phyloP scores from a whole-genome alignment of 805 yeast genomes.

The Wickerhamia fluorescens region DNA sequence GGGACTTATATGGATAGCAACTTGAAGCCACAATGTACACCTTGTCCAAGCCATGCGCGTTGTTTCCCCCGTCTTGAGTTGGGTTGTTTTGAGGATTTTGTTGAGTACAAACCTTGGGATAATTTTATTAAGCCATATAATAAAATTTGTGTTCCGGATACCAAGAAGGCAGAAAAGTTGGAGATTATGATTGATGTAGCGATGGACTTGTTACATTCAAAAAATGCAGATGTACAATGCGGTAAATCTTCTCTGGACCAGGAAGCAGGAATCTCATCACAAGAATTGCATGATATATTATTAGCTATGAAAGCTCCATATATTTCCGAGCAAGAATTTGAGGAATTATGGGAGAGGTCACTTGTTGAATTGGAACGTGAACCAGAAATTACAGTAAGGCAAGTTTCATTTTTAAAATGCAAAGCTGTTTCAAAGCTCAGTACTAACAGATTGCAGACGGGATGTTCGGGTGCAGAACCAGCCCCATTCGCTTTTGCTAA shows the following conservation, averaged over 20 bases:
- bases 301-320: constrained; percentile 38
- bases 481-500: constrained; percentile 17
- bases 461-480: constrained; percentile 6
- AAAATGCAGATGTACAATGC: constrained; percentile 60
- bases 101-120: constrained; percentile 46
- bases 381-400: constrained; percentile 74
- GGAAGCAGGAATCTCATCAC: constrained; percentile 44
- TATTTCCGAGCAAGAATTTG: constrained; percentile 57
- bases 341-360: constrained; percentile 68
- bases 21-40: constrained; percentile 56
- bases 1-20: constrained; percentile 41
- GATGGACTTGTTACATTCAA: constrained; percentile 54
- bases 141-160: constrained; percentile 63
- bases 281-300: constrained; percentile 48
- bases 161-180: constrained; percentile 59
- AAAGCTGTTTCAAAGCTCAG: not conserved
- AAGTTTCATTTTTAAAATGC: constrained; percentile 40
- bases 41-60: constrained; percentile 76
- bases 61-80: constrained; percentile 57
- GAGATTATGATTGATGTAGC: constrained; percentile 61
- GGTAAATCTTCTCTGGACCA: constrained; percentile 40
- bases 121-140: constrained; percentile 41
- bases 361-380: constrained; percentile 52
- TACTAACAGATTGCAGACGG: constrained; percentile 9
- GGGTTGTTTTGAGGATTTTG: constrained; percentile 66